A percentile compares a stretch with the other conserved stretches of the same genome.
phyloP scores from a whole-genome alignment of 2,329 filamentous ascomycete species.

The Fusarium tanahbumbuense region DNA sequence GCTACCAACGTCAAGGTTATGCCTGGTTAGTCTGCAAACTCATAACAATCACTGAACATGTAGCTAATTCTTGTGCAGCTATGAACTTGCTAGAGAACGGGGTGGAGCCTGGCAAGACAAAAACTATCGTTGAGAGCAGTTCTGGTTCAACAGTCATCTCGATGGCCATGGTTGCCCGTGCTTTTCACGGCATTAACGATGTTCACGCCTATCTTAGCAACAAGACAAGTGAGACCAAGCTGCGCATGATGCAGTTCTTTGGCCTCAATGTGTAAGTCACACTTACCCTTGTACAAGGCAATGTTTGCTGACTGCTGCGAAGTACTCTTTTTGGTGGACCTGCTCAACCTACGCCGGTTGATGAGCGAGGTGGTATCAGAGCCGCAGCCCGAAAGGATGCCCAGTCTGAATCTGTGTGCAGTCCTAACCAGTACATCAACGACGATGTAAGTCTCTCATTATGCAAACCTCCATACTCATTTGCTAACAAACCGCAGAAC shows the following conservation, averaged over 20 bases:
- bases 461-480: too few species aligned
- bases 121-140: conserved; percentile 69
- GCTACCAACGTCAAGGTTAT: conserved; percentile 72
- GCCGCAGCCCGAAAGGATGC: conserved; percentile 46
- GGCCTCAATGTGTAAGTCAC: conserved; percentile 49
- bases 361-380: conserved; percentile 49
- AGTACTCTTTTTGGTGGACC: conserved; percentile 51
- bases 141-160: conserved; percentile 72
- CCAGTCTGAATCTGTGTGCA: conserved; percentile 47
- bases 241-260: conserved; percentile 51
- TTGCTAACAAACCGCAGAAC: conserved; percentile 52
- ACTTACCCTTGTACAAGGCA: too few species aligned
- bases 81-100: conserved; percentile 62
- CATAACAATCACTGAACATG: not conserved
- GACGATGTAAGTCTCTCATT: conserved; percentile 40
- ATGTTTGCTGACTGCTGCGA: conserved; percentile 4
- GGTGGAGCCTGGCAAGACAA: conserved; percentile 58
- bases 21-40: conserved; percentile 56
- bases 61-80: conserved; percentile 39
- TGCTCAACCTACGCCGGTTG: conserved; percentile 50
- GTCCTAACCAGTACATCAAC: conserved; percentile 52
- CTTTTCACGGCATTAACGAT: conserved; percentile 54
- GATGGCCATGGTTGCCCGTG: conserved; percentile 56
- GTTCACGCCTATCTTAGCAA: conserved; percentile 62
- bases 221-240: conserved; percentile 53